Conservation (phyloP, 2,329 filamentous ascomycete genomes). For the Alternaria tenuissima region DNA sequence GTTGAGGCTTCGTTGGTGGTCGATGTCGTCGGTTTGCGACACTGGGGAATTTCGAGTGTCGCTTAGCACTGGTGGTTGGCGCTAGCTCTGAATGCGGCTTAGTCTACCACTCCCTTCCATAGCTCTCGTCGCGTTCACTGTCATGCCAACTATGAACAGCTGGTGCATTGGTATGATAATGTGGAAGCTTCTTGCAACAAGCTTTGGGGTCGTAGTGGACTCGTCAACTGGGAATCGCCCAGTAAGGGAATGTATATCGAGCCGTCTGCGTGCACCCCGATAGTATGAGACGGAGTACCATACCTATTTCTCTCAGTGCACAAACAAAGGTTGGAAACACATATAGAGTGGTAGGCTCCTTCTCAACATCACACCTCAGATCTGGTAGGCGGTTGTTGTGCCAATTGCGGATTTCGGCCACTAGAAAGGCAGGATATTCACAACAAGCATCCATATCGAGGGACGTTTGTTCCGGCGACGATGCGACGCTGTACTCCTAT, state of each 20-base stretch:
- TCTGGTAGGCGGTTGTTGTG: neutral
- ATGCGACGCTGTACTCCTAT: neutral
- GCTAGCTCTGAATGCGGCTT: conserved; percentile 2
- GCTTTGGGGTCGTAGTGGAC: neutral
- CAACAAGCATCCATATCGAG: too few relatives aligned
- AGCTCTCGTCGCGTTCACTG: neutral
- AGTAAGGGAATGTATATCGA: neutral
- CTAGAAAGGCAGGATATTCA: too few relatives aligned
- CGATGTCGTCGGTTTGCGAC: conserved; percentile 25
- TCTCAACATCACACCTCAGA: neutral
- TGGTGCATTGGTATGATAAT: neutral
- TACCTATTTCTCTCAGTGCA: neutral
- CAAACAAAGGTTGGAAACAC: neutral
- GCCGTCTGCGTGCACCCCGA: neutral
- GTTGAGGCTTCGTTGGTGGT: conserved; percentile 38
- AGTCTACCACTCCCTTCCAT: neutral
- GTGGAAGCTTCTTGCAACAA: neutral
- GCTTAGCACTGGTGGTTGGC: conserved; percentile 14
- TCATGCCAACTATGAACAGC: neutral
- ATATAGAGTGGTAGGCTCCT: neutral
- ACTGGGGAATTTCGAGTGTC: conserved; percentile 26
- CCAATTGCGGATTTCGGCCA: neutral
- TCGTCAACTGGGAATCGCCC: neutral
- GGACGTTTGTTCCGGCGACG: neutral
- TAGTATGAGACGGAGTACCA: neutral